Evolutionary conservation across 1,284 basidiomycete genomes (phyloP), one percentile per base, ranked within the genome.

Genomic region (Rugosomyces carneus): DNA sequence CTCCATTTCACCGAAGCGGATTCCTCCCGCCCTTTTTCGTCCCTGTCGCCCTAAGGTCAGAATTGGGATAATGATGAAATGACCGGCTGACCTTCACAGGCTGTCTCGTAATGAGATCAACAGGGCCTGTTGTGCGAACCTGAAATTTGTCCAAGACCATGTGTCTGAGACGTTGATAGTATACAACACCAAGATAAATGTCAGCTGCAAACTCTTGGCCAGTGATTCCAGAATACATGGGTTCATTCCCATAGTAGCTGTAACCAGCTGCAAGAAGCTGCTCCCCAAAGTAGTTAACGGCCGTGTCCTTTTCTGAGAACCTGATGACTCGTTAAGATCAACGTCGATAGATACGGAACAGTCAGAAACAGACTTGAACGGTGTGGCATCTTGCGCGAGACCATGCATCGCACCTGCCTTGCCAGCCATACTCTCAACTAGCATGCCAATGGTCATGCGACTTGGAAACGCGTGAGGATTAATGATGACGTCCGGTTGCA

Each of bases 101-200:
- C 65, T 99, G 96, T 54, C 93, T 81, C 4, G 96, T 99, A 37
- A 98, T 72, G 20, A 89, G 84, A 68, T 99, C 95, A 31, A 99
- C 92, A 8, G 94, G 94, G 3, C 96, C 96, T 20, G 93, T 98
- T 21, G 96, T 98, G 57, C 96, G 85, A 29, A 98, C 94, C 72
- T 99, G 96, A 79, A 95, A 99, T 71, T 99, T 99, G 76, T 99
- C 96, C 59, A 97, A 78, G 45, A 99, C 96, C 96, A 99, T 99
- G 78, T 99, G 96, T 57, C 96, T 84, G 50, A 99, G 75, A 50
- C 96, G 87, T 66, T 99, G 96, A 69, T 99, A 99, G 72, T 97
- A 98, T 42, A 99, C 95, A 37, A 97, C 85, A 18, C 96, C 96
- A 51, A 99, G 80, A 69, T 99, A 99, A 60, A 99, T 99, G 65